These are phyloP conservation scores for Alternaria sp. DNA, from an alignment of 2,329 filamentous ascomycete genomes.

Conservation along the genomic window DNA sequence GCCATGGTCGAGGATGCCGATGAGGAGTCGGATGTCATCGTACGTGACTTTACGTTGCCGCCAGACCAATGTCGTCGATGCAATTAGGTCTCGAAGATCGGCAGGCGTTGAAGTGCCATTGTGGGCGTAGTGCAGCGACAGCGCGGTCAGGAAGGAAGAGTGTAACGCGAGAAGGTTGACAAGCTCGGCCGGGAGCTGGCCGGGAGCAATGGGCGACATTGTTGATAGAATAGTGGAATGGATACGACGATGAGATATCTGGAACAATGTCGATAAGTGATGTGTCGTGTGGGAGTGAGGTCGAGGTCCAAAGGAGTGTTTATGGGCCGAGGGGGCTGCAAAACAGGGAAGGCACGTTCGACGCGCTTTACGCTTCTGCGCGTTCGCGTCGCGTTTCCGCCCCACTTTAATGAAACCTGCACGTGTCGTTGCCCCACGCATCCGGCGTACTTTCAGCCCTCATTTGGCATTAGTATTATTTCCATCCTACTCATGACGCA, in stretches of 20 bases:
- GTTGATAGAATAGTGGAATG: slow-evolving; percentile 24
- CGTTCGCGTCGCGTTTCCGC: slow-evolving; percentile 32
- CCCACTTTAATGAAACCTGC: slow-evolving; percentile 31
- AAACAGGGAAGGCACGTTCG: slow-evolving; percentile 30
- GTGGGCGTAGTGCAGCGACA: slow-evolving; percentile 58
- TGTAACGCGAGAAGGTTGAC: slow-evolving; percentile 54
- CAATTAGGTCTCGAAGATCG: slow-evolving; percentile 49
- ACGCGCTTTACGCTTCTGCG: slow-evolving; percentile 30
- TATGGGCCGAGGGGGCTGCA: slow-evolving; percentile 36
- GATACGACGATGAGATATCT: slow-evolving; percentile 27
- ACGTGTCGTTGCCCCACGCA: slow-evolving; percentile 12
- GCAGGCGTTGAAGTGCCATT: slow-evolving; percentile 55
- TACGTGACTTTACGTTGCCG: slow-evolving; percentile 54
- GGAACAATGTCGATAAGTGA: slow-evolving; percentile 26
- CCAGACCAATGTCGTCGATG: slow-evolving; percentile 53
- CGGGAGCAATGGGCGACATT: slow-evolving; percentile 41
- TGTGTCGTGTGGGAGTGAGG: slow-evolving; percentile 17
- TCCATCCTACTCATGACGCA: neutral
- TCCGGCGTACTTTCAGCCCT: neutral
- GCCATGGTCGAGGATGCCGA: slow-evolving; percentile 49
- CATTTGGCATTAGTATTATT: neutral
- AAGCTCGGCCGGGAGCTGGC: slow-evolving; percentile 50
- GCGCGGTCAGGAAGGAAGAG: slow-evolving; percentile 56
- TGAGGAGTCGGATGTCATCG: slow-evolving; percentile 54
- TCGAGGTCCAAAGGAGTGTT: slow-evolving; percentile 23